Evolutionary conservation across 1,284 basidiomycete species (phyloP), one percentile per base, ranked within the genome.

Genomic region (Heterobasidion irregulare): DNA sequence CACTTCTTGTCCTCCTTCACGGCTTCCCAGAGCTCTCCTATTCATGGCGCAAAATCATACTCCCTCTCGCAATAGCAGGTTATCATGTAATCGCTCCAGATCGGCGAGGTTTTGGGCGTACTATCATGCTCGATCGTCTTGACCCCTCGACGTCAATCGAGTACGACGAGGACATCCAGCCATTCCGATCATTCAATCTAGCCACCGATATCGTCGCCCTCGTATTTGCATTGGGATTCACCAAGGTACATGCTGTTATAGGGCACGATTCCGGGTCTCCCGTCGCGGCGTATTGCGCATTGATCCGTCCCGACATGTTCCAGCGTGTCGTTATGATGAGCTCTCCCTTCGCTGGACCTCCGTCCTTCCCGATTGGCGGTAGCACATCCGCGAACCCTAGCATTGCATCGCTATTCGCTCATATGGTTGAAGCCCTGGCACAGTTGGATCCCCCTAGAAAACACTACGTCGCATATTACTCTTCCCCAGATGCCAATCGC

Each of bases 21-120:
- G 84, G 83, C 43, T 85, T 85, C 63, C 83, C 84, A 10, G 83
- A 84, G 62, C 71, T 85, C 9, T 75, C 80, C 1, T 82, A 79
- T 61, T 84, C 83, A 8, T 84, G 82, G 82, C 73, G 83, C 18
- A 78, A 79, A 57, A 57, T 84, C 35, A 71, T 86, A 41, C 58
- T 66, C 1, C 80, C 81, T 1, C 71, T 84, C 35, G 65, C 78
- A 0, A 58, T 67, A 12, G 70, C 71, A 12, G 69, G 70, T 4
- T 72, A 66, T 59, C 61, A 63, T 45, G 70, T 72, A 53, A 68
- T 71, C 45, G 70, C 69, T 0, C 67, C 71, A 12, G 71, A 74
- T 56, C 61, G 63, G 26, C 64, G 71, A 8, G 69, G 71, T 2
- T 68, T 62, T 50, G 71, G 70, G 7, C 64, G 63, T 3, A 72